Conservation (phyloP, 371 early-diverging fungal species). For the Capniomyces stellatus region DNA sequence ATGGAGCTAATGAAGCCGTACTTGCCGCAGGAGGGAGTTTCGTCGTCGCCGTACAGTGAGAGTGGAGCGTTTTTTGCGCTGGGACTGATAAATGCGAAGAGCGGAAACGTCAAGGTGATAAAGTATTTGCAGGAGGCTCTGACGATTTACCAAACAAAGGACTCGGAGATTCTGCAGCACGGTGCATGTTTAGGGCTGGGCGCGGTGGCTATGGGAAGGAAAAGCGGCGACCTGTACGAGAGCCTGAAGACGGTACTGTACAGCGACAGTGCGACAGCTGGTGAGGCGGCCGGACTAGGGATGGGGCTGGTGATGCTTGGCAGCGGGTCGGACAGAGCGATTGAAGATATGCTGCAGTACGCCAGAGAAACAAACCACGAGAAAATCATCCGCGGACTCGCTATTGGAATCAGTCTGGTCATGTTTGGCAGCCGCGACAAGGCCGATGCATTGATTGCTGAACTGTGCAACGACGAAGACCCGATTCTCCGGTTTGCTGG, state of each 20-base stretch:
- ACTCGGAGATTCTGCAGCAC: conserved; percentile 87
- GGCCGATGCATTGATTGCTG: conserved; percentile 73
- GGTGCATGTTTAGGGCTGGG: conserved; percentile 97
- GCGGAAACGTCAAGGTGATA: conserved; percentile 53
- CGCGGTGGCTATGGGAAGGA: conserved; percentile 90
- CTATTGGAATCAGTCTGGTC: conserved; percentile 81
- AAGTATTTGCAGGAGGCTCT: conserved; percentile 68
- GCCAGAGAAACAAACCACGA: conserved; percentile 96
- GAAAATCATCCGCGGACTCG: conserved; percentile 91
- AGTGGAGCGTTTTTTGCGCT: conserved; percentile 97
- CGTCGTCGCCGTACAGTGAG: conserved; percentile 76
- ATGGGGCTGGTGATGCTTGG: conserved; percentile 97
- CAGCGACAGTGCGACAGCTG: conserved; percentile 88
- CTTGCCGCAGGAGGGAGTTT: conserved; percentile 78
- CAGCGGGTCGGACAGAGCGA: conserved; percentile 53
- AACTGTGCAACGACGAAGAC: conserved; percentile 77
- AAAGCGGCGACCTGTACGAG: conserved; percentile 60
- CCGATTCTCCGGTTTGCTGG: conserved; percentile 90
- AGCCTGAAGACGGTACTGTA: conserved; percentile 71
- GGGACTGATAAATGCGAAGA: conserved; percentile 94
- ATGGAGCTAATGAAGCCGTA: conserved; percentile 76
- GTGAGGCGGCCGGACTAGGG: conserved; percentile 94
- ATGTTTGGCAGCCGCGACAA: conserved; percentile 90
- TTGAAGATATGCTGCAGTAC: conserved; percentile 89
- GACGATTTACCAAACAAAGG: conserved; percentile 37